These are phyloP conservation scores for Closterium sp. DNA, from an alignment of 139 green algal genomes.

Conservation along the genomic window DNA sequence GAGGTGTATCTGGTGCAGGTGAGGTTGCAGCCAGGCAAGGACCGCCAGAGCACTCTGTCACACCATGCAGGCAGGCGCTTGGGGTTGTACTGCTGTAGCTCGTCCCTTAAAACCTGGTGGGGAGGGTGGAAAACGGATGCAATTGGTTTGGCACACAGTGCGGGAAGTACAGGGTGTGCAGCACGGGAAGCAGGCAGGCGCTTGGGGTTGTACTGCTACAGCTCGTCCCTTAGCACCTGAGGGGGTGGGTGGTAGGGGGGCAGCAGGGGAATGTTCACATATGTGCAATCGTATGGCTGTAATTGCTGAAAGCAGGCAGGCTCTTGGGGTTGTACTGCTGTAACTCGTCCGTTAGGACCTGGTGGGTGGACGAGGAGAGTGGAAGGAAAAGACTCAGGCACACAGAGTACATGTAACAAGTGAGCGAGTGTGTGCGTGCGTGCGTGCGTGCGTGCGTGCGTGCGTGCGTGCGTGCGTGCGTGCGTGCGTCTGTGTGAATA, in stretches of 20 bases:
- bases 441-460: too few relatives aligned
- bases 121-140: not conserved
- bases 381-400: too few relatives aligned
- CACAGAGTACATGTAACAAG: too few relatives aligned
- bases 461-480: too few relatives aligned
- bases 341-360: not conserved
- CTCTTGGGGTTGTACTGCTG: constrained; percentile 47
- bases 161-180: too few relatives aligned
- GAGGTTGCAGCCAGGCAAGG: constrained; percentile 7
- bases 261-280: too few relatives aligned
- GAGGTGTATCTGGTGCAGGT: constrained; percentile 3
- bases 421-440: too few relatives aligned
- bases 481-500: too few relatives aligned
- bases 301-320: too few relatives aligned
- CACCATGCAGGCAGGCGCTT: constrained; percentile 71
- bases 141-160: too few relatives aligned
- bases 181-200: not conserved
- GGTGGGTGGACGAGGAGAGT: not conserved
- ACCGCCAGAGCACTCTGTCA: constrained; percentile 68
- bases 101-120: not conserved
- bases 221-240: not conserved
- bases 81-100: not conserved
- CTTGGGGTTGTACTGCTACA: not conserved
- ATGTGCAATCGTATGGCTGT: too few relatives aligned
- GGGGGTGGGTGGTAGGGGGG: not conserved